A percentile compares a stretch with the other conserved stretches of the same genome.
These are phyloP conservation scores for Colletotrichum lini DNA, from an alignment of 2,329 filamentous ascomycete genomes.

Conservation along the genomic window DNA sequence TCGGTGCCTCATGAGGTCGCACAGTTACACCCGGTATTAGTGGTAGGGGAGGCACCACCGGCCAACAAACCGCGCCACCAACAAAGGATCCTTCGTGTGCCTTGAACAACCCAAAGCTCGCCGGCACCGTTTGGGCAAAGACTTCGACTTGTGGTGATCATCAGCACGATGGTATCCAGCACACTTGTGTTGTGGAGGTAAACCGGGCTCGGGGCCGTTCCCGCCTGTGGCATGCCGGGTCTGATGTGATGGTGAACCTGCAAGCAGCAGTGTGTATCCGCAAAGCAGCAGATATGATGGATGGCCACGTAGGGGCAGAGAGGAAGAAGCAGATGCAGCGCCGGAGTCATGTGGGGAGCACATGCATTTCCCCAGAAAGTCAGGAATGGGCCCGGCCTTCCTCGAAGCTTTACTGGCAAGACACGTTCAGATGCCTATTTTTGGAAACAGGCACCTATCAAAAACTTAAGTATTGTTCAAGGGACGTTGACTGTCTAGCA, in stretches of 20 bases:
- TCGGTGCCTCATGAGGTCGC: too few species aligned
- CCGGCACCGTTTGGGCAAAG: neutral
- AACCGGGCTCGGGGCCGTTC: neutral
- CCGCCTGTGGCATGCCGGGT: neutral
- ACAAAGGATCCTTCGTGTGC: constrained; percentile 21
- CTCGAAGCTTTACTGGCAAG: neutral
- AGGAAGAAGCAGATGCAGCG: neutral
- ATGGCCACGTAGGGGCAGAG: neutral
- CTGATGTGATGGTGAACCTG: neutral
- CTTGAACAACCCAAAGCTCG: neutral
- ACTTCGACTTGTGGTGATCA: neutral
- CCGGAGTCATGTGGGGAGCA: neutral
- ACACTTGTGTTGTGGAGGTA: neutral
- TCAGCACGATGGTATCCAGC: neutral
- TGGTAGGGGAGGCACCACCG: constrained; percentile 8
- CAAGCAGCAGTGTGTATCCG: too few species aligned
- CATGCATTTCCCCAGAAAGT: neutral
- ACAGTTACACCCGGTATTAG: neutral
- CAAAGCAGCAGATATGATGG: neutral
- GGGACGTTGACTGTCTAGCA: neutral
- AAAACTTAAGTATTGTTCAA: neutral
- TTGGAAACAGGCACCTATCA: constrained; percentile 10
- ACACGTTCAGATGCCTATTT: neutral
- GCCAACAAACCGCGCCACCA: constrained; percentile 15
- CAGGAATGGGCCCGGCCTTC: neutral